Evolutionary conservation across 2,329 filamentous ascomycete genomes (phyloP).

Genomic region (Verticillium tricorpus): DNA sequence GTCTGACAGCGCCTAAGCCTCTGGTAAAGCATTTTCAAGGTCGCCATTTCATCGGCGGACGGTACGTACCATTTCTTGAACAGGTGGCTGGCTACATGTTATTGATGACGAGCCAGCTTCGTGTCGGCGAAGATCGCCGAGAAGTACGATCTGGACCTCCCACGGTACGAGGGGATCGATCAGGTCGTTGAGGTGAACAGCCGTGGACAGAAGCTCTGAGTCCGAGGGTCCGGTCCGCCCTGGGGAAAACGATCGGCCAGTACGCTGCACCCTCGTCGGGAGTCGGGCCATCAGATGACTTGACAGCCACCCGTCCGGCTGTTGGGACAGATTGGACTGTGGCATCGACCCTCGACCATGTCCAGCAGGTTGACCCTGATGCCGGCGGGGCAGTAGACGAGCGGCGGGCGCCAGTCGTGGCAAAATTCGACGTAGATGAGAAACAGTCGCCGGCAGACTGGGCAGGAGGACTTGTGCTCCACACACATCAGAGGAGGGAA

Average conservation of each 20-base stretch:
- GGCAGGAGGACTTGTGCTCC: constrained; percentile 52
- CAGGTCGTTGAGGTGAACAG: constrained; percentile 75
- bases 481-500: constrained; percentile 50
- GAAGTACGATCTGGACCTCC: constrained; percentile 82
- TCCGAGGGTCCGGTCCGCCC: not conserved
- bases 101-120: constrained; percentile 52
- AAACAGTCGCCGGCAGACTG: constrained; percentile 56
- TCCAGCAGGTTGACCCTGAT: constrained; percentile 30
- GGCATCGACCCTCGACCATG: constrained; percentile 51
- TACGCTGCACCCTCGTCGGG: not conserved
- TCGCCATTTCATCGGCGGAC: constrained; percentile 85
- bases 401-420: constrained; percentile 42
- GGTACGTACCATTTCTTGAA: constrained; percentile 41
- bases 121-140: constrained; percentile 71
- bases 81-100: not conserved
- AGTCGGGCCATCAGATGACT: constrained; percentile 37
- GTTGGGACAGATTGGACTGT: constrained; percentile 57
- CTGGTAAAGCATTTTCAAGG: constrained; percentile 79
- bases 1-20: constrained; percentile 90
- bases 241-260: not conserved
- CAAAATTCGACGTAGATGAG: constrained; percentile 56
- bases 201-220: constrained; percentile 48
- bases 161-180: constrained; percentile 79
- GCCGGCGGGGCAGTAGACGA: constrained; percentile 42
- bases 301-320: constrained; percentile 50